Percentiles rank a stretch among this genome's conserved stretches.
phyloP scores from a whole-genome alignment of 1,284 basidiomycete species.

The Ceratobasidium sp. region DNA sequence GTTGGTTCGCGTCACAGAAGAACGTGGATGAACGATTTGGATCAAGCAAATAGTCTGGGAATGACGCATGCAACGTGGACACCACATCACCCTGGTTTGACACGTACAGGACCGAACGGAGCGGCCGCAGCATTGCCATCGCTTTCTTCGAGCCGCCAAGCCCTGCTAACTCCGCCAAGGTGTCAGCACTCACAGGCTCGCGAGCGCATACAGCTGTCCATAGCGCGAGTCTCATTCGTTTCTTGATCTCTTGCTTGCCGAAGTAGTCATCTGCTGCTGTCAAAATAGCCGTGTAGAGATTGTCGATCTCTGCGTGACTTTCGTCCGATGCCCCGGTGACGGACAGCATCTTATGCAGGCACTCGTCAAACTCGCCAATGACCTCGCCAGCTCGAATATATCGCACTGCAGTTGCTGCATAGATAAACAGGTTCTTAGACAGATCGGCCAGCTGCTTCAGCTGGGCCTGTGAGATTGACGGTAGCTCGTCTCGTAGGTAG shows the following conservation, averaged over 20 bases:
- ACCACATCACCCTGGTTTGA: background rate
- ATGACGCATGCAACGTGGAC: background rate
- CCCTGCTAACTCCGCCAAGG: background rate
- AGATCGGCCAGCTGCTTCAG: background rate
- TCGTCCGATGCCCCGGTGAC: background rate
- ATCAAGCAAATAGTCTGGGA: background rate
- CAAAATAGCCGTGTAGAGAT: background rate
- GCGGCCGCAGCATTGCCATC: background rate
- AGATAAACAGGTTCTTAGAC: background rate
- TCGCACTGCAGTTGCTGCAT: background rate
- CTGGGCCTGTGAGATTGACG: background rate
- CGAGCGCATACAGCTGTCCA: too few relatives aligned
- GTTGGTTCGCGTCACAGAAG: background rate
- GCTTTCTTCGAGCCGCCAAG: background rate
- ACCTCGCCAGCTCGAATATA: background rate
- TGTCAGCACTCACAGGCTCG: too few relatives aligned
- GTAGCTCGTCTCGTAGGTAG: too few relatives aligned
- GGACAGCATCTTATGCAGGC: background rate
- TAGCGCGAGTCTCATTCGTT: background rate
- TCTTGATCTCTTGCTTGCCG: too few relatives aligned
- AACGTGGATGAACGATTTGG: background rate
- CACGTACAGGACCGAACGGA: background rate
- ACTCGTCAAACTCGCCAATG: too few relatives aligned
- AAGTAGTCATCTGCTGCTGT: background rate
- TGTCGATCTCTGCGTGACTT: background rate